Percentiles rank a stretch among this genome's conserved stretches.
phyloP scores from a whole-genome alignment of 805 yeast genomes.

The Metschnikowia picachoensis region DNA sequence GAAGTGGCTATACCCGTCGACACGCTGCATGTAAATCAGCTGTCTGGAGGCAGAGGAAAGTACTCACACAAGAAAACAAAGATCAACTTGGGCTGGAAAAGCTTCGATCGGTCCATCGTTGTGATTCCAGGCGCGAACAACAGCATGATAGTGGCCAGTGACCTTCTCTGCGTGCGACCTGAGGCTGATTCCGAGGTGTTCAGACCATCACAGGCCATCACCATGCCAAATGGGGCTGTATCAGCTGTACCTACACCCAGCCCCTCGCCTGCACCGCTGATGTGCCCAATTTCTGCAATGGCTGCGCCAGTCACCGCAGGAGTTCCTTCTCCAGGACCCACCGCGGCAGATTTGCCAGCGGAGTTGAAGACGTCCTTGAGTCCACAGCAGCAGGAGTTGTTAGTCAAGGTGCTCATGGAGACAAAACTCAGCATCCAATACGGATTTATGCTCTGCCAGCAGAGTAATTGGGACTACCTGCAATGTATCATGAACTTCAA shows the following conservation, averaged over 20 bases:
- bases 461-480: slow-evolving; percentile 78
- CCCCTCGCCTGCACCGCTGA: slow-evolving; percentile 8
- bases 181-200: slow-evolving; percentile 15
- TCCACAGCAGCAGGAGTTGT: slow-evolving; percentile 57
- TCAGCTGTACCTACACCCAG: slow-evolving; percentile 10
- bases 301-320: neutral
- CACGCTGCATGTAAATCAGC: slow-evolving; percentile 19
- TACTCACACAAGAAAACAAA: slow-evolving; percentile 23
- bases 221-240: slow-evolving; percentile 7
- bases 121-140: slow-evolving; percentile 69
- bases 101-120: slow-evolving; percentile 85
- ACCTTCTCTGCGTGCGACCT: slow-evolving; percentile 56
- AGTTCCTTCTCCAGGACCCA: slow-evolving; percentile 8
- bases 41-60: slow-evolving; percentile 16
- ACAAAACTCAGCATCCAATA: slow-evolving; percentile 78
- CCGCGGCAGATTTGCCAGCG: slow-evolving; percentile 47
- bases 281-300: neutral
- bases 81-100: slow-evolving; percentile 50
- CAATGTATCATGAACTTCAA: slow-evolving; percentile 68
- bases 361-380: slow-evolving; percentile 50
- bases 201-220: slow-evolving; percentile 15
- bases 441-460: slow-evolving; percentile 79
- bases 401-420: slow-evolving; percentile 61
- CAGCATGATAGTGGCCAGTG: slow-evolving; percentile 80
- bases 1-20: slow-evolving; percentile 60